Evolutionary conservation across 2,329 filamentous ascomycete genomes (phyloP).

Genomic region (Westerdykella ornata): DNA sequence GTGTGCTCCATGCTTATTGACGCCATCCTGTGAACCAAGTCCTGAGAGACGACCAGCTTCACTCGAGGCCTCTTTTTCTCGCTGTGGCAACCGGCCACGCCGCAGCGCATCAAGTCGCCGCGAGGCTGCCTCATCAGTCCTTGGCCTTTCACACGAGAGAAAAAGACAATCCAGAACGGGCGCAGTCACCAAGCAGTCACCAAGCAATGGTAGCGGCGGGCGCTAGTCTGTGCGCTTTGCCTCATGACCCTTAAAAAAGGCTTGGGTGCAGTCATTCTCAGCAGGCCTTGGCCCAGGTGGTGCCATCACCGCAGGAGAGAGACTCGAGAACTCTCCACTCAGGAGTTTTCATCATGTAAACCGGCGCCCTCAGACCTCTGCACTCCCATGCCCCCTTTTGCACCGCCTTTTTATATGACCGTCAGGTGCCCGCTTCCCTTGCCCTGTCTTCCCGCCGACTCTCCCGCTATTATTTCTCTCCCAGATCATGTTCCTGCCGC

Average conservation of each 20-base stretch:
- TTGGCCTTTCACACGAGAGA: too few species aligned
- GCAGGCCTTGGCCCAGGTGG: background rate
- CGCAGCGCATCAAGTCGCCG: too few species aligned
- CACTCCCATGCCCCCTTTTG: background rate
- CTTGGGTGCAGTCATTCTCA: background rate
- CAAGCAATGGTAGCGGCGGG: background rate
- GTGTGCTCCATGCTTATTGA: too few species aligned
- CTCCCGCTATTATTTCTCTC: slow-evolving; percentile 2
- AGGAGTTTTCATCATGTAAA: background rate
- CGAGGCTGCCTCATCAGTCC: too few species aligned
- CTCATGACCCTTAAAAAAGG: background rate
- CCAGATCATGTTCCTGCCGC: slow-evolving; percentile 31
- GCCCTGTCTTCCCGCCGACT: background rate
- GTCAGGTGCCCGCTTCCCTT: background rate
- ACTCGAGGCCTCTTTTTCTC: too few species aligned
- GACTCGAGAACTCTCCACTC: background rate
- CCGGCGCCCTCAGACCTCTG: background rate
- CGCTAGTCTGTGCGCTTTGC: background rate
- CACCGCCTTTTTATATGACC: background rate
- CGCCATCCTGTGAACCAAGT: too few species aligned
- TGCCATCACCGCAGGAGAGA: background rate
- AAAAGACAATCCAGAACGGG: too few species aligned
- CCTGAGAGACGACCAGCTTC: too few species aligned
- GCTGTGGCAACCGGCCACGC: too few species aligned
- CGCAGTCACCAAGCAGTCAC: background rate